Evolutionary conservation across 192 early-diverging fungal species (phyloP).

Genomic region (Borealophlyctis nickersoniae): DNA sequence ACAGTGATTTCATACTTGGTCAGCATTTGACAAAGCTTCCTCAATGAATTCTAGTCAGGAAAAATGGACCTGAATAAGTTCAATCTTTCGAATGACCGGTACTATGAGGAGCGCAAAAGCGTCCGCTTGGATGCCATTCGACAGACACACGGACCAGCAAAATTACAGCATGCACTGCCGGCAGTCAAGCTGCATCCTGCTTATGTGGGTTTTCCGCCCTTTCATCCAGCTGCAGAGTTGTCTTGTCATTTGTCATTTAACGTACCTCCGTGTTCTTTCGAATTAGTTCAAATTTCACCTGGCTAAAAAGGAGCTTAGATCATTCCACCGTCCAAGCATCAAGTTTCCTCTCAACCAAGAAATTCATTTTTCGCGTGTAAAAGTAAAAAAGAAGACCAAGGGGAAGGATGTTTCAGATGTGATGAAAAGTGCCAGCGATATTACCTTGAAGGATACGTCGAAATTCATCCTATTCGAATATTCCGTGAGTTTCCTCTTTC

Average conservation of each 20-base stretch:
- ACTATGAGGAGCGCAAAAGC: conserved; percentile 70
- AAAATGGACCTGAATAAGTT: conserved; percentile 49
- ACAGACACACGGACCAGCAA: conserved; percentile 81
- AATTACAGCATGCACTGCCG: conserved; percentile 83
- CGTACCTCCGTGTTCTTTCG: conserved; percentile 1
- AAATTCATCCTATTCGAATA: conserved; percentile 88
- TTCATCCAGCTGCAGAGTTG: conserved; percentile 19
- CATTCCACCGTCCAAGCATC: conserved; percentile 83
- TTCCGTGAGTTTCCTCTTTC: conserved; percentile 58
- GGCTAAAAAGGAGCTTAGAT: conserved; percentile 74
- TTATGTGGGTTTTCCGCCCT: too few species aligned
- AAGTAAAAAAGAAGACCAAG: conserved; percentile 63
- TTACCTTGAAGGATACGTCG: conserved; percentile 83
- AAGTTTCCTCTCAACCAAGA: conserved; percentile 56
- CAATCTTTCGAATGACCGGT: conserved; percentile 86
- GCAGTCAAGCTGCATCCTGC: conserved; percentile 75
- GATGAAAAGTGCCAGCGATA: conserved; percentile 79
- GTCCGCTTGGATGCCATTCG: conserved; percentile 69
- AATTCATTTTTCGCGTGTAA: conserved; percentile 75
- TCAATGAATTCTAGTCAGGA: too few species aligned
- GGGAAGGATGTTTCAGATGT: conserved; percentile 41
- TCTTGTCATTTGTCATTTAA: neutral
- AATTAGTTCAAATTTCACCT: conserved; percentile 80
- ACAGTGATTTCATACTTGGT: too few species aligned
- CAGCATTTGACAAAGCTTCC: too few species aligned